phyloP scores from a whole-genome alignment of 805 yeast genomes.

The Priceomyces castillae region DNA sequence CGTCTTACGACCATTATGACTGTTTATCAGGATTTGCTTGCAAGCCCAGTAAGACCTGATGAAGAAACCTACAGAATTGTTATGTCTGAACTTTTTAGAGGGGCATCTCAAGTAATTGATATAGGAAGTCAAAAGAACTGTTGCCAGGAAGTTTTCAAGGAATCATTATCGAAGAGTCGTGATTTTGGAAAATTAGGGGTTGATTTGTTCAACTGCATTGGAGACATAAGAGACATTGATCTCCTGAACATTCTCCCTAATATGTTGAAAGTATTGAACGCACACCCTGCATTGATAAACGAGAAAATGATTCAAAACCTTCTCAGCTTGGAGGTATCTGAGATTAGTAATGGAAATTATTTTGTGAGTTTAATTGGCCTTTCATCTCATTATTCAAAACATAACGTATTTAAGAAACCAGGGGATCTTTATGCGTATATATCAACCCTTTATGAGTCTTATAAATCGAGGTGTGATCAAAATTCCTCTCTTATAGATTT shows the following conservation, averaged over 20 bases:
- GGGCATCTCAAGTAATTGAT: constrained; percentile 39
- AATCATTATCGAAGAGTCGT: constrained; percentile 42
- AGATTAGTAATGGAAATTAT: constrained; percentile 26
- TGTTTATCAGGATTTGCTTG: constrained; percentile 64
- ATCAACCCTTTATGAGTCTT: constrained; percentile 28
- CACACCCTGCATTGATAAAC: constrained; percentile 27
- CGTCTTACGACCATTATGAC: constrained; percentile 61
- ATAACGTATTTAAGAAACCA: constrained; percentile 14
- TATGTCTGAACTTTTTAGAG: constrained; percentile 49
- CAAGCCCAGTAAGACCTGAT: constrained; percentile 47
- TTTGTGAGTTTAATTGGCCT: constrained; percentile 38
- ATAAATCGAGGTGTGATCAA: constrained; percentile 19
- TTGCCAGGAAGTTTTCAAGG: constrained; percentile 50
- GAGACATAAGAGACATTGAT: constrained; percentile 34
- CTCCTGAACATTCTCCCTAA: constrained; percentile 32
- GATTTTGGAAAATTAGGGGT: constrained; percentile 45
- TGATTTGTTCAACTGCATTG: constrained; percentile 47
- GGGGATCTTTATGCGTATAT: constrained; percentile 26
- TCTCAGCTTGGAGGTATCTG: constrained; percentile 7
- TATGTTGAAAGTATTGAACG: constrained; percentile 29
- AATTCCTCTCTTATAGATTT: constrained; percentile 20
- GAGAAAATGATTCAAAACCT: constrained; percentile 17
- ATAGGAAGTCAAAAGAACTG: constrained; percentile 42
- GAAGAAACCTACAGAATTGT: constrained; percentile 49
- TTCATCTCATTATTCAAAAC: constrained; percentile 19